These are phyloP conservation scores for Lyophyllum semitale DNA, from an alignment of 768 basidiomycete species.

Conservation along the genomic window DNA sequence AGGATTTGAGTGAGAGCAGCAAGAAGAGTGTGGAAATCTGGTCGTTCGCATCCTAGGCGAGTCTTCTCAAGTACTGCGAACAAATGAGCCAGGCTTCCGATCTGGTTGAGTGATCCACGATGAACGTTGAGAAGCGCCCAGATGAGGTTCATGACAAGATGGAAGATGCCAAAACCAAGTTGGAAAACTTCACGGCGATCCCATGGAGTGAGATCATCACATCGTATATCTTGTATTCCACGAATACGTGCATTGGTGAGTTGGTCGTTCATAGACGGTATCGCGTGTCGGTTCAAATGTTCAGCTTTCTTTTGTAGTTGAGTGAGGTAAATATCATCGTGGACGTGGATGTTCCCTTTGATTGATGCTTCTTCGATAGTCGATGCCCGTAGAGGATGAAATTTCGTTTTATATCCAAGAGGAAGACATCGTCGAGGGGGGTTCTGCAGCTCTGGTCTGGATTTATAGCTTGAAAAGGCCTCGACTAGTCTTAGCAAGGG, in stretches of 20 bases:
- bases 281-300: conserved; percentile 14
- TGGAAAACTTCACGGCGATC: conserved; percentile 22
- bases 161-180: conserved; percentile 31
- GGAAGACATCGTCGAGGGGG: conserved; percentile 17
- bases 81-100: conserved; percentile 29
- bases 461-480: background rate
- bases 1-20: conserved; percentile 30
- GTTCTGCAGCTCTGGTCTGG: conserved; percentile 17
- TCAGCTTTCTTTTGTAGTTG: conserved; percentile 19
- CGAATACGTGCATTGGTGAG: conserved; percentile 27
- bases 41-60: conserved; percentile 29
- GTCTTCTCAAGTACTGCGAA: conserved; percentile 32
- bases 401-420: conserved; percentile 23
- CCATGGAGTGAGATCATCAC: conserved; percentile 23
- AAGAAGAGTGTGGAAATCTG: conserved; percentile 34
- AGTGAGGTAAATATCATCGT: conserved; percentile 24
- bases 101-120: conserved; percentile 22
- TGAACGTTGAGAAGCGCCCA: conserved; percentile 31
- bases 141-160: conserved; percentile 33
- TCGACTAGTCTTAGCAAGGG: background rate
- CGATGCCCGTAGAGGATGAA: conserved; percentile 19
- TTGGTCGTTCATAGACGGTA: conserved; percentile 30
- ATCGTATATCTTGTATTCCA: conserved; percentile 13
- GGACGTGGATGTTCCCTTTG: conserved; percentile 27
- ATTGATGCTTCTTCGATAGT: conserved; percentile 34